phyloP scores from a whole-genome alignment of 148 eudicot genomes.

The Persicaria maculosa region DNA sequence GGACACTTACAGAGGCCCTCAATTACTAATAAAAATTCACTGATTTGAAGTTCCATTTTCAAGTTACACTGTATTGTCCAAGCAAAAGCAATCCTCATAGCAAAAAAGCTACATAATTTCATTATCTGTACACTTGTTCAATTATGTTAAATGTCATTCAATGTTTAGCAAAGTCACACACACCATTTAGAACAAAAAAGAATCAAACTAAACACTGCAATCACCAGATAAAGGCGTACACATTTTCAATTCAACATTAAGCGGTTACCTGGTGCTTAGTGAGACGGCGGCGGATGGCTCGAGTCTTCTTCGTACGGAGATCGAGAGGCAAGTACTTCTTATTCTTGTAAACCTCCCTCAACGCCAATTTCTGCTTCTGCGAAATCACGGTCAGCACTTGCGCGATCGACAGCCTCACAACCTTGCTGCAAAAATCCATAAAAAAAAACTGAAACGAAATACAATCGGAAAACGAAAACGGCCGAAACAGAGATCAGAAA shows the following conservation, averaged over 20 bases:
- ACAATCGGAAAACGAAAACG: neutral
- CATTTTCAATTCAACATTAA: neutral
- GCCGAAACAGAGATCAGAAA: conserved; percentile 8
- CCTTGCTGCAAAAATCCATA: conserved; percentile 36
- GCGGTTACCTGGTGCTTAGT: conserved; percentile 65
- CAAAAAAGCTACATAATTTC: neutral
- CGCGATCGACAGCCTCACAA: conserved; percentile 69
- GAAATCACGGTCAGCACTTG: conserved; percentile 77
- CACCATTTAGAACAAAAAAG: neutral
- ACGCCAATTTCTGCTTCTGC: conserved; percentile 66
- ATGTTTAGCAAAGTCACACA: neutral
- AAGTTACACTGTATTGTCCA: neutral
- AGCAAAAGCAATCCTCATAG: neutral
- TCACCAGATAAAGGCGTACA: neutral
- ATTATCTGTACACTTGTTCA: neutral
- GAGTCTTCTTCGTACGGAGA: conserved; percentile 81
- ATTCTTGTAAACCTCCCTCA: conserved; percentile 71
- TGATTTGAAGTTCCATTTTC: too few relatives aligned
- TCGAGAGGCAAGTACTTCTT: conserved; percentile 79
- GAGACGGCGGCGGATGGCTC: conserved; percentile 73
- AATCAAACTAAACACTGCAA: neutral
- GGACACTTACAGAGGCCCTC: neutral
- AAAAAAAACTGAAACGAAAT: neutral
- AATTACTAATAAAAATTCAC: neutral
- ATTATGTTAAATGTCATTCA: neutral